Conservation (phyloP, 2,329 filamentous ascomycete species). For the Metarhizium rileyi region DNA sequence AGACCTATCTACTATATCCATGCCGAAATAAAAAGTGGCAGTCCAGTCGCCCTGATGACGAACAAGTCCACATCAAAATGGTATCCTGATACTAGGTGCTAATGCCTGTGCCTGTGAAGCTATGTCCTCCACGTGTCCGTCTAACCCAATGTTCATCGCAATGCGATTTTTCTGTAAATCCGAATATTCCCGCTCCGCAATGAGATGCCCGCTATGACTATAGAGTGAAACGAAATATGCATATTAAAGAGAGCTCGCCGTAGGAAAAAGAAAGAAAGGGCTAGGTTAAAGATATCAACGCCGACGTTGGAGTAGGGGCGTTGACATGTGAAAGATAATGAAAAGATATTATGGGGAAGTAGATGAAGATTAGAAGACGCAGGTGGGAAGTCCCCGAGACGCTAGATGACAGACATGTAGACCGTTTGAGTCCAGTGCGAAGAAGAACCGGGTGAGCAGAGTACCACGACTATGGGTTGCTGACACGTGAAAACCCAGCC, state of each 20-base stretch:
- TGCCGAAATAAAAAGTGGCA: neutral
- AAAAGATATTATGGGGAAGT: neutral
- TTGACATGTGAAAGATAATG: neutral
- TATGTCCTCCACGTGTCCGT: neutral
- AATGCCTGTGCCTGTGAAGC: neutral
- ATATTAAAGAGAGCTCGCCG: neutral
- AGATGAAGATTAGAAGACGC: neutral
- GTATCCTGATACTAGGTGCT: conserved; percentile 4
- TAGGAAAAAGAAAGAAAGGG: neutral
- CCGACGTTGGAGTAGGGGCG: neutral
- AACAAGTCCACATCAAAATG: conserved; percentile 6
- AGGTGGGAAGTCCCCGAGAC: neutral
- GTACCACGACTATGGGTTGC: neutral
- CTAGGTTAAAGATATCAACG: neutral
- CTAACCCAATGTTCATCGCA: neutral
- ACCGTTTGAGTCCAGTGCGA: neutral
- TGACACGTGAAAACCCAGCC: conserved; percentile 3
- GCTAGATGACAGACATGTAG: neutral
- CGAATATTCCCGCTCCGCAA: neutral
- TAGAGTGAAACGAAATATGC: neutral
- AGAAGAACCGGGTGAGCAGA: no score
- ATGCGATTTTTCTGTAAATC: neutral
- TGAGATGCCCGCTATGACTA: conserved; percentile 2
- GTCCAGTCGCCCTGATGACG: neutral
- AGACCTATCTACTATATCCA: conserved; percentile 1